These are phyloP conservation scores for Micromonas commoda DNA, from an alignment of 139 green algal genomes.

Conservation along the genomic window DNA sequence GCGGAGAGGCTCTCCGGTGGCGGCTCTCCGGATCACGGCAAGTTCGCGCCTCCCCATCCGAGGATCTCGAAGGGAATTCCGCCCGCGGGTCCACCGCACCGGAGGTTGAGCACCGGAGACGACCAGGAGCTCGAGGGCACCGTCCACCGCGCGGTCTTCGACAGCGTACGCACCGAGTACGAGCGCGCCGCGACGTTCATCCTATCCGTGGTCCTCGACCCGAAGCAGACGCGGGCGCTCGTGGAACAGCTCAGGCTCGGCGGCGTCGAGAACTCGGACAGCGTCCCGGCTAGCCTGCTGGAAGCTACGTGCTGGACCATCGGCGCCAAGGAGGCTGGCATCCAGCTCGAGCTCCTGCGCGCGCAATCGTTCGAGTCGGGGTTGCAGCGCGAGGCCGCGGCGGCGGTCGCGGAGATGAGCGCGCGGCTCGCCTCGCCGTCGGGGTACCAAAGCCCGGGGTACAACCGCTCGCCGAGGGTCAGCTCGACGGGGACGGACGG, in stretches of 20 bases:
- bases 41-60: no score
- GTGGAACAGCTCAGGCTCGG: not conserved
- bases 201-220: not conserved
- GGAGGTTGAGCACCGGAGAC: no score
- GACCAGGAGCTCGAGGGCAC: not conserved
- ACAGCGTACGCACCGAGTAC: not conserved
- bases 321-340: not conserved
- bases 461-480: no score
- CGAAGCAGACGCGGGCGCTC: not conserved
- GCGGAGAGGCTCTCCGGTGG: no score
- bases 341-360: not conserved
- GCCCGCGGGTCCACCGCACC: no score
- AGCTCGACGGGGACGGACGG: not conserved
- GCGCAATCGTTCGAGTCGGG: not conserved
- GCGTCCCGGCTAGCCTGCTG: not conserved
- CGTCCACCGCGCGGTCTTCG: not conserved
- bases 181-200: not conserved
- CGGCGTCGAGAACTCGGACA: not conserved
- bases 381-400: not conserved
- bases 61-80: no score
- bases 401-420: not conserved
- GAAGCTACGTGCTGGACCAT: not conserved
- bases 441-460: no score
- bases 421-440: not conserved
- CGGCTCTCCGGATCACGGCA: no score